Base-by-base conservation (phyloP, 176 grass and related monocot genomes). In the Eragrostis curvula region DNA sequence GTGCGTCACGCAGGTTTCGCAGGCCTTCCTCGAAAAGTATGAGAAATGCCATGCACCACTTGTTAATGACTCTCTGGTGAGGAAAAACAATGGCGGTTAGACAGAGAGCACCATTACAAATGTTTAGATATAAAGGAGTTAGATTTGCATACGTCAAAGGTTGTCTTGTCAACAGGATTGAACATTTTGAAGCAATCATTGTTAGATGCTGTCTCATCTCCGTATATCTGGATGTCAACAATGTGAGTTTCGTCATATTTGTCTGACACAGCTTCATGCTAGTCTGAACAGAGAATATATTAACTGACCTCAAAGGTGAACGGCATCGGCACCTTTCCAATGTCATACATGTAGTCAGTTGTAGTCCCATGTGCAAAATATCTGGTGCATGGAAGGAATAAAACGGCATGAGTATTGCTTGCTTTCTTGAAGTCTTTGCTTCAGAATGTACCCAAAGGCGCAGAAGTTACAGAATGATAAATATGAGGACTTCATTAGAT, bases 361-460 rank as follows among this genome's bases (percentile, higher is more conserved):
- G 93, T 99, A n/a, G 96, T 99, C n/a, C 96, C 96, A 52, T 99
- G 96, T 66, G 96, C 96, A 88, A 99, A 80, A 68, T 99, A 99
- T 85, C 96, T 99, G 73, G 83, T 27, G 50, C 72, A 46, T 36
- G 28, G 5, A 74, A 70, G 45, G 30, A 5, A 61, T 13, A 17
- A 60, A 79, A 59, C 9, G 53, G 12, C 6, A 57, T 78, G 59
- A 65, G 20, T 45, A 78, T 3, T 3, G 24, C 30, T 49, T 64
- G 14, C 2, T 66, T 86, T 12, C 5, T 45, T 80, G 12, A 46
- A 80, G 49, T 12, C 27, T 66, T 59, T 48, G 60, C 59, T 25
- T 66, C 73, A 67, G 66, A 40, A 20, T 24, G 44, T 45, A 74
- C 24, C 42, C 43, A 50, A 5, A 78, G 30, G 43, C 78, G 17